Evolutionary conservation across 1,284 basidiomycete species (phyloP).

Genomic region (Singerocomus rubriflavus): DNA sequence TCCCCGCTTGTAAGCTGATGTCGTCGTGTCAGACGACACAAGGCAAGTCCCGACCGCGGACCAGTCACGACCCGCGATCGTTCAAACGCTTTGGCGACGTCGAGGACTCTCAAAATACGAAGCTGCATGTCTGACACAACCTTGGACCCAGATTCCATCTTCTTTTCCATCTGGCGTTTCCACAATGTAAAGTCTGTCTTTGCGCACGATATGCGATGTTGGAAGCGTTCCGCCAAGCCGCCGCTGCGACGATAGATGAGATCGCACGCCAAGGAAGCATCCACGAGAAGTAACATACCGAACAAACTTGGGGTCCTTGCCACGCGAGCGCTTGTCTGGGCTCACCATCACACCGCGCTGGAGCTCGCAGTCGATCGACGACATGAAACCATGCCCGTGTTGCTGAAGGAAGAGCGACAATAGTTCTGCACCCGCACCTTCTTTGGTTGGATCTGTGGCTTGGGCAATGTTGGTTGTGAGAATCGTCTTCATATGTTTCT

Average conservation of each 20-base stretch:
- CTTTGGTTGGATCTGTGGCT: slow-evolving; percentile 41
- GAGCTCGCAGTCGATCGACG: slow-evolving; percentile 38
- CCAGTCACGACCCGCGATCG: slow-evolving; percentile 9
- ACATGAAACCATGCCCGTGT: slow-evolving; percentile 31
- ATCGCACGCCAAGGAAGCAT: not conserved
- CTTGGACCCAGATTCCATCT: slow-evolving; percentile 19
- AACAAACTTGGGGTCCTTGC: slow-evolving; percentile 30
- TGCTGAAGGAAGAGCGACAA: slow-evolving; percentile 40
- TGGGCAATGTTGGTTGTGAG: slow-evolving; percentile 42
- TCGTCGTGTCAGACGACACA: slow-evolving; percentile 27
- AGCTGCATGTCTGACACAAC: slow-evolving; percentile 35
- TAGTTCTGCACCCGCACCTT: slow-evolving; percentile 37
- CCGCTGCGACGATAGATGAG: slow-evolving; percentile 30
- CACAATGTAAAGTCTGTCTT: slow-evolving; percentile 47
- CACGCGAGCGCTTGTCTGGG: slow-evolving; percentile 31
- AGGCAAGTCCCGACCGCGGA: slow-evolving; percentile 26
- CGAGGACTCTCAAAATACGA: slow-evolving; percentile 35
- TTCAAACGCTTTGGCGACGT: slow-evolving; percentile 18
- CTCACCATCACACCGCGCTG: slow-evolving; percentile 34
- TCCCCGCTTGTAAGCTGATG: slow-evolving; percentile 19
- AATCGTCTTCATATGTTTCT: slow-evolving; percentile 40
- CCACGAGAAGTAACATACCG: slow-evolving; percentile 21
- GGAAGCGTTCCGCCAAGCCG: slow-evolving; percentile 48
- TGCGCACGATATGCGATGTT: slow-evolving; percentile 37
- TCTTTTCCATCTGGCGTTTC: slow-evolving; percentile 44